Evolutionary conservation across 495 filamentous ascomycete species (phyloP).

Genomic region (Aspergillus sparsus): DNA sequence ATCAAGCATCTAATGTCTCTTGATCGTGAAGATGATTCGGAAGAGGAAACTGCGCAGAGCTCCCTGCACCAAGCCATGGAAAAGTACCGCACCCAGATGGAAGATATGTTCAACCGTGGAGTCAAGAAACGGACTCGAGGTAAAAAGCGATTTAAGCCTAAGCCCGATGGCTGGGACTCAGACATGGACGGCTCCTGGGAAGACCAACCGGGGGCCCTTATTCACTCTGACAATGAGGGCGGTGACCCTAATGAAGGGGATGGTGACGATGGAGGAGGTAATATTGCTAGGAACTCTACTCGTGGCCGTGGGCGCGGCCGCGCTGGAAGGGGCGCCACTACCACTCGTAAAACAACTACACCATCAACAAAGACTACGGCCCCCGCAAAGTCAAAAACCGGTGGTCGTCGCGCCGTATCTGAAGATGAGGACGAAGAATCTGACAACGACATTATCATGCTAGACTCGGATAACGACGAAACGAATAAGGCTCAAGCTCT

Average conservation of each 20-base stretch:
- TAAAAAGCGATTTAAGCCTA: conserved; percentile 68
- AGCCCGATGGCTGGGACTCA: conserved; percentile 80
- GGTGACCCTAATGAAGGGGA: conserved; percentile 48
- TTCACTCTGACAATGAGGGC: conserved; percentile 57
- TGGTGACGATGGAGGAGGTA: conserved; percentile 43
- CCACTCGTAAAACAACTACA: conserved; percentile 42
- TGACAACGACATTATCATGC: conserved; percentile 64
- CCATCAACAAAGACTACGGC: conserved; percentile 43
- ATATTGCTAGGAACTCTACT: conserved; percentile 35
- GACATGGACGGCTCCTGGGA: conserved; percentile 86
- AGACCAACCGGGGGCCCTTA: conserved; percentile 72
- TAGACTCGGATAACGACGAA: conserved; percentile 64
- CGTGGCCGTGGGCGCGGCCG: conserved; percentile 55
- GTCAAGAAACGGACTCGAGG: conserved; percentile 59
- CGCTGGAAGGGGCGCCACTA: conserved; percentile 45
- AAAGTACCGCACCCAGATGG: conserved; percentile 65
- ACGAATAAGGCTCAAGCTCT: conserved; percentile 37
- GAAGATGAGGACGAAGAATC: conserved; percentile 59
- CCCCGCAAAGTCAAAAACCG: conserved; percentile 39
- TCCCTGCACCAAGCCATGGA: conserved; percentile 70
- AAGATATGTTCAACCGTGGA: conserved; percentile 70
- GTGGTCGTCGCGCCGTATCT: conserved; percentile 52
- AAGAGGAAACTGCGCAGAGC: conserved; percentile 59
- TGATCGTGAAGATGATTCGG: conserved; percentile 64
- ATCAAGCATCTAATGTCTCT: conserved; percentile 70